Base-by-base conservation (phyloP, 495 filamentous ascomycete genomes). In the Pseudomonodictys pantanalensis region DNA sequence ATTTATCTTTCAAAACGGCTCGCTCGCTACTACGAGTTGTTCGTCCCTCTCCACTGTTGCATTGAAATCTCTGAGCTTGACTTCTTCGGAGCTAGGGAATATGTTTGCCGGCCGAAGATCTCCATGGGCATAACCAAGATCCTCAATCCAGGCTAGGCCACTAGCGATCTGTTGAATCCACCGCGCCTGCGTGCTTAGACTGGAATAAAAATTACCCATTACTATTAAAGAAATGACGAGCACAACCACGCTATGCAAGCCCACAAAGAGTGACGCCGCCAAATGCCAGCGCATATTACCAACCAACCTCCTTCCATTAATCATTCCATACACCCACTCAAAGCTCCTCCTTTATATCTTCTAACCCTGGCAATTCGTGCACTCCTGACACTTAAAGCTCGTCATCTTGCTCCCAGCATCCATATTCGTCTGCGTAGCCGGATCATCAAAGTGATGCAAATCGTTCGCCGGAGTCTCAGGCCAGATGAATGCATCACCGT, bases 401-500 rank as follows among this genome's bases (percentile, higher is more conserved):
- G 62, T 60, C 24, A 65, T 33, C 4, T 7, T 17, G 5, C 22
- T 35, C n/a, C 62, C 62, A 24, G 56, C 62, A 56, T 65, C 50
- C n/a, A 65, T 56, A 29, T 24, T 47, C 20, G 4, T 26, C 30
- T 50, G 32, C 6, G 49, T 55, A 38, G 46, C 60, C 33, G 52
- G 42, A 60, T 65, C 62, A 17, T 42, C 50, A 32, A 41, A 65
- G 26, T 55, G 43, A 29, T 60, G 49, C 3, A 65, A 44, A 28
- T 42, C 28, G 10, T 56, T 17, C 0, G 49, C 62, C 5, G 44
- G 43, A 24, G 56, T 48, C 6, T 25, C 42, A 24, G 56, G 50
- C 5, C 42, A 20, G 24, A 65, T 45, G 33, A 65, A 65, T 11
- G 62, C 49, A 50, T 65, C 62, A 18, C 62, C 62, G 33, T 65